Evolutionary conservation across 805 yeast species (phyloP), one percentile per base, ranked within the genome.

Genomic region (Lipomyces yamanashiensis): DNA sequence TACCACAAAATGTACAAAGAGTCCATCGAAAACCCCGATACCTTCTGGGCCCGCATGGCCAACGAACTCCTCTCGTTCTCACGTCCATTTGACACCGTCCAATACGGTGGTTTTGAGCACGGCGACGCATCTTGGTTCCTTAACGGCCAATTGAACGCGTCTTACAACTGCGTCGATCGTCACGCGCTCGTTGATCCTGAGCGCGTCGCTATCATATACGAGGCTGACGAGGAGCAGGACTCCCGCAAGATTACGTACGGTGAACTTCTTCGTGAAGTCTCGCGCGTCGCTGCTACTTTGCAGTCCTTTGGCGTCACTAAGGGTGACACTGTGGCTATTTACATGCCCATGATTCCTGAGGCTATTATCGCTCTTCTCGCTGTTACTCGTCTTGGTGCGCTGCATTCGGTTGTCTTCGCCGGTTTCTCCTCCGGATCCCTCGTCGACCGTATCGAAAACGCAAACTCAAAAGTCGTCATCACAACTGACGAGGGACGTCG

Each of bases 301-400:
- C 80, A 83, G 68, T 82, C 87, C 63, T 86, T 92, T 84, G 99
- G 99, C 62, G 93, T 93, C 71, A 80, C 82, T 71, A 90, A 90
- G 78, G 99, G 99, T 74, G 99, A 93, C 75, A 89, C 96, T 34
- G 98, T 93, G 63, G 98, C 98, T 55, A 89, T 93, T 63, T 93
- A 93, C 78, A 80, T 93, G 75, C 99, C 99, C 74, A 93, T 95
- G 99, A 92, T 92, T 66, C 96, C 98, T 55, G 97, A 92, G 79
- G 97, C 98, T 21, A 81, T 95, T 66, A 85, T 95, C 62, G 89
- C 99, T n/a, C 85, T 93, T 84, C 82, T 93, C 74, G 99, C 99
- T 53, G 87, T 92, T 74, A 89, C 87, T 41, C 87, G 99, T 80
- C 80, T 93, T 62, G 99, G 99, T 75, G 99, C 99, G 40, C 81